Evolutionary conservation across 2,329 filamentous ascomycete species (phyloP).

Genomic region (Paraphaeosphaeria sporulosa): DNA sequence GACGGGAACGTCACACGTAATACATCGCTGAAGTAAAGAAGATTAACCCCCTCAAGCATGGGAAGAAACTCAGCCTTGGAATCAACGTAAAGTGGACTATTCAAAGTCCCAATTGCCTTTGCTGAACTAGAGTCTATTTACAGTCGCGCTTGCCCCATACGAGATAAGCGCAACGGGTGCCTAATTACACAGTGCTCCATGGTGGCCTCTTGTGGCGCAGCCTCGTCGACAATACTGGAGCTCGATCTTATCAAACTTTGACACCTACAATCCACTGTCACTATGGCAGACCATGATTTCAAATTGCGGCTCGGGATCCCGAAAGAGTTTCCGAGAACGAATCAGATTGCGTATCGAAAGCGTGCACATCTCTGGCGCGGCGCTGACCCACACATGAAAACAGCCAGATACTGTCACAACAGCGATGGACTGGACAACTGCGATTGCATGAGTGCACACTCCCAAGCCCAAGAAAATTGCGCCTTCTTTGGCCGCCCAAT

Average conservation of each 20-base stretch:
- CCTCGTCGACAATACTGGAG: neutral
- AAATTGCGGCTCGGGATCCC: constrained; percentile 7
- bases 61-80: too few relatives aligned
- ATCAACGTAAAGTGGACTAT: too few relatives aligned
- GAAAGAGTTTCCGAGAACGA: neutral
- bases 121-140: neutral
- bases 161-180: neutral
- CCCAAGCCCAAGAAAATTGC: constrained; percentile 1
- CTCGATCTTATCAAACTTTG: neutral
- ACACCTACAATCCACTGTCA: neutral
- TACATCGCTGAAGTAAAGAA: too few relatives aligned
- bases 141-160: neutral
- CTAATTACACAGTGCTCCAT: neutral
- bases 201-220: neutral
- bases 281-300: constrained; percentile 2
- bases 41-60: too few relatives aligned
- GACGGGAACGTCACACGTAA: too few relatives aligned
- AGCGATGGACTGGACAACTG: constrained; percentile 9
- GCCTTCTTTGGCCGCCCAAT: constrained; percentile 7
- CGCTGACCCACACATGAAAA: neutral
- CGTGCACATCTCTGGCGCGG: neutral
- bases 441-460: constrained; percentile 2
- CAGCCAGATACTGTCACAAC: neutral
- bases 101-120: neutral
- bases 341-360: neutral